These are phyloP conservation scores for Peterozyma xylosa DNA, from an alignment of 805 yeast genomes.

Conservation along the genomic window DNA sequence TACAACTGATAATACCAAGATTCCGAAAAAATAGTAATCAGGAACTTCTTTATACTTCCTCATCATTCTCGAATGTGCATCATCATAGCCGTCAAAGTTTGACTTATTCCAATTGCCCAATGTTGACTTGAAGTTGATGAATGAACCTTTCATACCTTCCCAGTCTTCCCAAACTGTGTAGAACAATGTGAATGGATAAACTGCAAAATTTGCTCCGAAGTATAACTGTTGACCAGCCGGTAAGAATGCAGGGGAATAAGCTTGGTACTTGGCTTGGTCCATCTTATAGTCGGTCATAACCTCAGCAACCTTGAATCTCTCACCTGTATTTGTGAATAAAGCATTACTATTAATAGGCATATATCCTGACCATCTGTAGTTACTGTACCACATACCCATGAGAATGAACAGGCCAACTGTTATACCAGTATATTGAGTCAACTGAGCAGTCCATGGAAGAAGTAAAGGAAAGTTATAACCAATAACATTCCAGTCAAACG, in stretches of 20 bases:
- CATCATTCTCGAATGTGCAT: constrained; percentile 56
- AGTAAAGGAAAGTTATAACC: constrained; percentile 25
- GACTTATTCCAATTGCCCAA: too few species aligned
- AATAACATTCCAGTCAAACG: constrained; percentile 50
- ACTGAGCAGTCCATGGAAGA: constrained; percentile 32
- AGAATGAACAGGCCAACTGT: constrained; percentile 23
- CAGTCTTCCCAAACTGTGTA: constrained; percentile 35
- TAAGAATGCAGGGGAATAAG: constrained; percentile 60
- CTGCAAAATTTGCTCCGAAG: constrained; percentile 50
- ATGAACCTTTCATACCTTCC: constrained; percentile 23
- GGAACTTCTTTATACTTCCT: constrained; percentile 52
- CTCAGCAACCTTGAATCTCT: constrained; percentile 36
- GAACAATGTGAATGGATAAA: constrained; percentile 47
- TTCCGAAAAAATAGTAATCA: constrained; percentile 28
- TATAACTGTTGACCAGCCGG: constrained; percentile 53
- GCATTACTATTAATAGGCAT: constrained; percentile 40
- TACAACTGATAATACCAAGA: constrained; percentile 24
- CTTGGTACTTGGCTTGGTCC: constrained; percentile 37
- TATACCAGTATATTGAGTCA: constrained; percentile 26
- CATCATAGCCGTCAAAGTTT: constrained; percentile 24
- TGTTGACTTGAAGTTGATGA: constrained; percentile 13
- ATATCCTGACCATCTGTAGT: constrained; percentile 30
- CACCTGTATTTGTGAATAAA: constrained; percentile 45
- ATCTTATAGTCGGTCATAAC: constrained; percentile 39
- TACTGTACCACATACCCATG: constrained; percentile 29